These are phyloP conservation scores for Coniochaeta sp. DNA, from an alignment of 2,329 filamentous ascomycete genomes.

Conservation along the genomic window DNA sequence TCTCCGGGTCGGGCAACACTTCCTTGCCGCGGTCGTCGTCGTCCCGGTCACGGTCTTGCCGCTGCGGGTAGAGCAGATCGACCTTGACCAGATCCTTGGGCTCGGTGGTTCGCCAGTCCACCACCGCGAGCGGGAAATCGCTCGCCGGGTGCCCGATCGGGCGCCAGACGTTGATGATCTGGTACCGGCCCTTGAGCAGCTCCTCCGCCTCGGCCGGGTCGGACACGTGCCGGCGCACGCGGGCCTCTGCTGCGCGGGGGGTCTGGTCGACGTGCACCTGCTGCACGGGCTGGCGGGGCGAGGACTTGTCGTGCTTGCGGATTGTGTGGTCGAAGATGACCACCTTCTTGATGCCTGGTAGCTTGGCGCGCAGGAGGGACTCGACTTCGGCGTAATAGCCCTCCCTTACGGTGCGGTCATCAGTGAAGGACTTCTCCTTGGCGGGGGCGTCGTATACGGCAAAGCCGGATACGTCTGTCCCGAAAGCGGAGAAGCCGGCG, in stretches of 20 bases:
- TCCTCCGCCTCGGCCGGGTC: conserved; percentile 44
- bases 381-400: conserved; percentile 58
- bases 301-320: conserved; percentile 42
- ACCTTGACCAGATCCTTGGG: conserved; percentile 52
- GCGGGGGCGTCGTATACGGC: conserved; percentile 44
- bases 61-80: conserved; percentile 53
- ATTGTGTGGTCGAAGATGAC: conserved; percentile 70
- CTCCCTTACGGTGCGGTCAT: conserved; percentile 44
- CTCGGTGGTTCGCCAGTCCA: conserved; percentile 55
- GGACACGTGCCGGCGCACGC: conserved; percentile 54
- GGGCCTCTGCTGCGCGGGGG: conserved; percentile 48
- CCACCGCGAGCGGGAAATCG: conserved; percentile 56
- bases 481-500: conserved; percentile 41
- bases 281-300: conserved; percentile 58
- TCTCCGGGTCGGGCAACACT: conserved; percentile 38
- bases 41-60: conserved; percentile 14
- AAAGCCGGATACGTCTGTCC: conserved; percentile 52
- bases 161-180: conserved; percentile 66
- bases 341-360: conserved; percentile 50
- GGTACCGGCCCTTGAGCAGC: conserved; percentile 49
- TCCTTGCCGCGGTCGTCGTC: conserved; percentile 53
- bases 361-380: conserved; percentile 41
- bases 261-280: conserved; percentile 69
- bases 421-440: conserved; percentile 44
- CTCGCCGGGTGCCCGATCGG: conserved; percentile 55